Evolutionary conservation across 257 asterid species (phyloP).

Genomic region (Capsicum chinense): DNA sequence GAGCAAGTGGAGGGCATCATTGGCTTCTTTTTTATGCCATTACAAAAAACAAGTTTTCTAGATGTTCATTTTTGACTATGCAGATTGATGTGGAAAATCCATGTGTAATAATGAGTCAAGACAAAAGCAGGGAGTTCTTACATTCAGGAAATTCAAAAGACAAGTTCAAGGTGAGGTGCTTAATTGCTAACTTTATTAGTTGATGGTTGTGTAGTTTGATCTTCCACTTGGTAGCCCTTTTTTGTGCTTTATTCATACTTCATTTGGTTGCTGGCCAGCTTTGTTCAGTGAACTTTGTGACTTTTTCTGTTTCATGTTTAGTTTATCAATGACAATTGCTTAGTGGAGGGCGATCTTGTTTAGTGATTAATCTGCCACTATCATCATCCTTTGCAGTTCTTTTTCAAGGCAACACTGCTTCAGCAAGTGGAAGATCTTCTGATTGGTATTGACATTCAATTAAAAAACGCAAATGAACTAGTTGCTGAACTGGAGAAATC

Average conservation of each 20-base stretch:
- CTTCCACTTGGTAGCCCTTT: conserved; percentile 23
- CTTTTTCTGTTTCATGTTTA: conserved; percentile 29
- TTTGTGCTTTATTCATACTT: conserved; percentile 23
- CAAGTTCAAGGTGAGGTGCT: conserved; percentile 75
- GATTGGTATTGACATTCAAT: conserved; percentile 61
- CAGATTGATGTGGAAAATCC: conserved; percentile 99
- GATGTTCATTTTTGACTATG: conserved; percentile 34
- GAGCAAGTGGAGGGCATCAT: conserved; percentile 25
- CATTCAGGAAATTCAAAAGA: conserved; percentile 89
- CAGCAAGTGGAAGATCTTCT: conserved; percentile 85
- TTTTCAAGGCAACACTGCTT: conserved; percentile 96
- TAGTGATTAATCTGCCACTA: conserved; percentile 26
- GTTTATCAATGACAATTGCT: conserved; percentile 28
- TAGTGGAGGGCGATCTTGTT: conserved; percentile 22
- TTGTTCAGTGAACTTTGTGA: conserved; percentile 10
- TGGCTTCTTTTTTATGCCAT: background rate
- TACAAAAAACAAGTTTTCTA: background rate
- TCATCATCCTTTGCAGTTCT: conserved; percentile 63
- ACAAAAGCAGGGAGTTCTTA: conserved; percentile 94
- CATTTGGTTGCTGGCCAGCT: conserved; percentile 8
- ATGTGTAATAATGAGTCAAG: conserved; percentile 95
- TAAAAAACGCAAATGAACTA: conserved; percentile 60
- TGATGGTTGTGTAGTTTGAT: conserved; percentile 22
- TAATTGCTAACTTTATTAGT: conserved; percentile 15
- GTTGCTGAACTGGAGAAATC: conserved; percentile 77